Conservation (phyloP, 805 yeast genomes). For the Metschnikowia kunwiensis region DNA sequence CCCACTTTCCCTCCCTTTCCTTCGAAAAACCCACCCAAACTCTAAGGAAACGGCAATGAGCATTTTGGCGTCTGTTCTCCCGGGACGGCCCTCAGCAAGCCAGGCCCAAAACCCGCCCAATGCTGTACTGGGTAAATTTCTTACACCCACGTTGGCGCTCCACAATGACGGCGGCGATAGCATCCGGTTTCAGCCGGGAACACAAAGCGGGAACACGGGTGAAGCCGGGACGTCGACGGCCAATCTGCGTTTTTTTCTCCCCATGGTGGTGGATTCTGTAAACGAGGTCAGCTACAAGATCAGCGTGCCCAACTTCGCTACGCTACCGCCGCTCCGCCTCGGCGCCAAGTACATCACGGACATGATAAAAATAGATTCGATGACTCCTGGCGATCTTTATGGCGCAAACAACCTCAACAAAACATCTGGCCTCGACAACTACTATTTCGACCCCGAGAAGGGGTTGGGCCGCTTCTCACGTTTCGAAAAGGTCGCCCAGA, state of each 20-base stretch:
- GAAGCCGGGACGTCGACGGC: conserved; percentile 21
- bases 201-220: conserved; percentile 3
- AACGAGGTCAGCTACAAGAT: conserved; percentile 44
- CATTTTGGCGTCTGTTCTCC: conserved; percentile 20
- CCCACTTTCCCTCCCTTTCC: no score
- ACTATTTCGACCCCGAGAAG: conserved; percentile 47
- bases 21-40: no score
- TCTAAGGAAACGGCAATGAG: conserved; percentile 19
- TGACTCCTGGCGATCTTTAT: conserved; percentile 55
- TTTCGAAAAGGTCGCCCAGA: conserved; percentile 66
- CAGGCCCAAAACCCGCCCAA: conserved; percentile 3
- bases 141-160: conserved; percentile 32
- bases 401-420: conserved; percentile 54
- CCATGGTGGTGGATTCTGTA: conserved; percentile 31
- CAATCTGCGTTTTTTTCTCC: conserved; percentile 31
- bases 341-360: conserved; percentile 64
- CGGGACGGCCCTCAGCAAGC: conserved; percentile 10
- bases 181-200: conserved; percentile 30
- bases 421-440: conserved; percentile 55
- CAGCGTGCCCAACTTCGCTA: conserved; percentile 48
- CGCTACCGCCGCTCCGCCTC: conserved; percentile 51
- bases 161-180: conserved; percentile 24
- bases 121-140: conserved; percentile 19
- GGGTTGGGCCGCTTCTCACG: conserved; percentile 60
- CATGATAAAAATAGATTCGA: conserved; percentile 56